A percentile compares a stretch with the other conserved stretches of the same genome.
Conservation (phyloP, 139 green algal species). For the Chlamydomonas sp. region DNA sequence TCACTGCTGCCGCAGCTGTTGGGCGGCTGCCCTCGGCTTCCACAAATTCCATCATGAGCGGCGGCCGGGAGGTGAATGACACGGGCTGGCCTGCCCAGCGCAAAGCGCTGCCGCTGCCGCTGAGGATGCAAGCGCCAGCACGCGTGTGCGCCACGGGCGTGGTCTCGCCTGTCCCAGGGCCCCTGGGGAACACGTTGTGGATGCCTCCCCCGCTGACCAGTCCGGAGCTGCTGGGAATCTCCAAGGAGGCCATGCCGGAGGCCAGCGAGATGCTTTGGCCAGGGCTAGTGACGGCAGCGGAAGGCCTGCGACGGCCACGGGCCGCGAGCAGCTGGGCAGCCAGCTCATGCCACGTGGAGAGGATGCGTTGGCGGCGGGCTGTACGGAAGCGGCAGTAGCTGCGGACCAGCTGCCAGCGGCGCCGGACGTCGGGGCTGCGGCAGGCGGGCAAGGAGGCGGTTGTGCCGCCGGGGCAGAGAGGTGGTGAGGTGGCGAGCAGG, state of each 20-base stretch:
- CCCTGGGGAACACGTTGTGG: too few relatives aligned
- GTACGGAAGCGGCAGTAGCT: conserved; percentile 21
- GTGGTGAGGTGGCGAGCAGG: neutral
- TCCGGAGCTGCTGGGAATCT: neutral
- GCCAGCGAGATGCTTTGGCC: too few relatives aligned
- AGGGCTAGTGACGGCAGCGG: neutral
- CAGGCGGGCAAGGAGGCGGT: too few relatives aligned
- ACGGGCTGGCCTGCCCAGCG: neutral
- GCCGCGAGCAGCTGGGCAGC: neutral
- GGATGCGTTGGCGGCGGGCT: neutral
- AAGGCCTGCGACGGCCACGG: neutral
- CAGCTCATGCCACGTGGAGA: neutral
- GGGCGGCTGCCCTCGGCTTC: neutral
- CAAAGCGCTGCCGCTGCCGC: too few relatives aligned
- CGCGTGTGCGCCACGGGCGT: too few relatives aligned
- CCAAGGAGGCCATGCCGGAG: neutral
- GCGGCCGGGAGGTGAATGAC: conserved; percentile 1
- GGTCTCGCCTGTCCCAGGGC: too few relatives aligned
- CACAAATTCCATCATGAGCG: conserved; percentile 36
- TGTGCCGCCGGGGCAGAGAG: too few relatives aligned
- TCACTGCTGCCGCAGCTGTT: neutral
- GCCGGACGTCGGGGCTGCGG: too few relatives aligned
- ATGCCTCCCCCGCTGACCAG: too few relatives aligned
- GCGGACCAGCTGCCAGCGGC: conserved; percentile 8
- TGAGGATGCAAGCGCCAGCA: too few relatives aligned